These are phyloP conservation scores for Xylaria longipes DNA, from an alignment of 495 filamentous ascomycete genomes.

Conservation along the genomic window DNA sequence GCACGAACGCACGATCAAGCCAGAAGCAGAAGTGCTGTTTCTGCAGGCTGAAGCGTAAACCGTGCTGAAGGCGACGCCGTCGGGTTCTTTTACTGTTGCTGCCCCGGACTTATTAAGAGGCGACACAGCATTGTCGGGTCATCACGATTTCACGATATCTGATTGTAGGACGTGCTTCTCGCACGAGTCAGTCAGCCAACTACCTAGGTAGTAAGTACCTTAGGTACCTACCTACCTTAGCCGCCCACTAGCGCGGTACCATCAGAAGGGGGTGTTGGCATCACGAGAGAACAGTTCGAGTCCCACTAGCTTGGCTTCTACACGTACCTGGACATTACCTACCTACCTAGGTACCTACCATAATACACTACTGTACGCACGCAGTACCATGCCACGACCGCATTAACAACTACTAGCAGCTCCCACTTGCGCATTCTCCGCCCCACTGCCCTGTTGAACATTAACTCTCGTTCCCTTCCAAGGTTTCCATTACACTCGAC, in stretches of 20 bases:
- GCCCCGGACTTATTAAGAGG: background rate
- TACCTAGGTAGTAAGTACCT: too few relatives aligned
- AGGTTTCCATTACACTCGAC: background rate
- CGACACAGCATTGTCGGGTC: background rate
- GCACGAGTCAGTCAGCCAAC: slow-evolving; percentile 18
- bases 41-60: background rate
- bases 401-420: slow-evolving; percentile 1
- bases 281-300: background rate
- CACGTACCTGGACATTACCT: background rate
- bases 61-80: background rate
- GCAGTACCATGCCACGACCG: background rate
- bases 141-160: slow-evolving; percentile 2
- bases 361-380: too few relatives aligned
- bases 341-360: background rate
- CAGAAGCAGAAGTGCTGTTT: slow-evolving; percentile 1
- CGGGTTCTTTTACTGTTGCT: background rate
- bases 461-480: background rate
- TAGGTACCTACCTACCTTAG: background rate
- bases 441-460: background rate
- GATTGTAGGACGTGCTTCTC: background rate
- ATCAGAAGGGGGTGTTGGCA: background rate
- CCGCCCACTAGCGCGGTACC: background rate
- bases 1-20: background rate
- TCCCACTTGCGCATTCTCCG: background rate
- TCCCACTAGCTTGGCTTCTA: background rate